Evolutionary conservation across 768 basidiomycete genomes (phyloP), one percentile per base, ranked within the genome.

Genomic region (Lepiota subincarnata): DNA sequence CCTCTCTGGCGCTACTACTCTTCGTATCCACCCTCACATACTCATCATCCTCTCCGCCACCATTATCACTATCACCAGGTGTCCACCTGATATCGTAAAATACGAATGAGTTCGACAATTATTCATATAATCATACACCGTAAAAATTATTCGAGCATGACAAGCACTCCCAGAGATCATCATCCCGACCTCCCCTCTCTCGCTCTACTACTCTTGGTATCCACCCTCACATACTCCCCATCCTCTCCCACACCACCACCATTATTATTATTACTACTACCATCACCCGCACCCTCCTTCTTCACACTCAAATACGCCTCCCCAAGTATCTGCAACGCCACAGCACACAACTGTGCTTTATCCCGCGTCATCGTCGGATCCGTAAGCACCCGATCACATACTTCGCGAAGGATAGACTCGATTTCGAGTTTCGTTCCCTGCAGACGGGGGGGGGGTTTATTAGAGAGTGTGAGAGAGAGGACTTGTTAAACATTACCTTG

Each of bases 401-500:
- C 88, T 67, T 95, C 92, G 13, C 92, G 84, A 5, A 96, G 70
- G 37, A 96, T 82, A 4, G 90, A 91, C 64, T 96, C 92, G 50
- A 95, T 80, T 66, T 96, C 92, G 22, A 96, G 84, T 66, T 94
- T 95, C 14, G 92, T 84, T 4, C 92, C 92, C 89, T 92, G 61
- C 37, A 38, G 14, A 10, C 18, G 31, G 46, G 39, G 47, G 48
- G 39, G n/a, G 40, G 24, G 40, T 1, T 7, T 12, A 48, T 6
- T 12, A 22, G 22, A 11, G 53, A 20, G 3, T 19, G 47, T 63
- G 42, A 31, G 14, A 37, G 10, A 43, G 4, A 19, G 39, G 26
- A 48, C 7, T 7, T 3, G 26, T 61, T 22, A n/a, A n/a, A n/a
- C n/a, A n/a, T n/a, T 46, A 86, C 90, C 77, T 94, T 95, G 80